phyloP scores from a whole-genome alignment of 1,284 basidiomycete species.

The Entoloma clypeatum region DNA sequence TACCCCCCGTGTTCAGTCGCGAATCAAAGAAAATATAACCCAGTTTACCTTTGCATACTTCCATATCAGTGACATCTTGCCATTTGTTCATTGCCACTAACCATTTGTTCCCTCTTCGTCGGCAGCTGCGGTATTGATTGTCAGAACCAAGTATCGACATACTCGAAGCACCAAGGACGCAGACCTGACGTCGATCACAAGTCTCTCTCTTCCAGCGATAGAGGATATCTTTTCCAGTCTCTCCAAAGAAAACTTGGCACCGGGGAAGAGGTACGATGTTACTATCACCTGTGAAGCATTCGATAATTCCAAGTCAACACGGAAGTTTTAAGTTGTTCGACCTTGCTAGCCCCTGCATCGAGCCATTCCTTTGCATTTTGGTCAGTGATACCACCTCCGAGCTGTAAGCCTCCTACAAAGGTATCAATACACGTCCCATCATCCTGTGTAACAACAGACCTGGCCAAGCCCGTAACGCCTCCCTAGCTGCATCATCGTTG shows the following conservation, averaged over 20 bases:
- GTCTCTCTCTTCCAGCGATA: constrained; percentile 77
- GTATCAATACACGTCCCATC: not conserved
- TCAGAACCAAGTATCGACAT: not conserved
- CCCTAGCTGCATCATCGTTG: constrained; percentile 84
- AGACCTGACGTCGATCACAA: constrained; percentile 95
- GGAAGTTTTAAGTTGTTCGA: constrained; percentile 27
- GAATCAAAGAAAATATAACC: constrained; percentile 1
- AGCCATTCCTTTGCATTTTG: constrained; percentile 86
- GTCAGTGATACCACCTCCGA: constrained; percentile 90
- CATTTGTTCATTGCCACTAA: constrained; percentile 99
- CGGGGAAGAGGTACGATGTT: constrained; percentile 93
- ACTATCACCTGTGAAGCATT: constrained; percentile 76
- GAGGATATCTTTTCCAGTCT: constrained; percentile 64
- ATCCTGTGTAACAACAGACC: constrained; percentile 37
- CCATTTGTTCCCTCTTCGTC: constrained; percentile 77
- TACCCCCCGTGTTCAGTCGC: constrained; percentile 6
- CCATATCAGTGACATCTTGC: constrained; percentile 96
- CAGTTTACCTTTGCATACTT: constrained; percentile 74
- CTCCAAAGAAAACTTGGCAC: constrained; percentile 72
- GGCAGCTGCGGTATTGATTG: constrained; percentile 60
- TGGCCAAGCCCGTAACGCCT: constrained; percentile 84
- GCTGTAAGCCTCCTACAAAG: constrained; percentile 67
- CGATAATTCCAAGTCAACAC: not conserved
- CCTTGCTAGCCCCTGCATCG: constrained; percentile 88
- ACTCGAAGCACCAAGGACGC: not conserved